Evolutionary conservation across 1,139 yeast genomes (phyloP), one percentile per base, ranked within the genome.

Genomic region (Scheffersomyces insectosa): DNA sequence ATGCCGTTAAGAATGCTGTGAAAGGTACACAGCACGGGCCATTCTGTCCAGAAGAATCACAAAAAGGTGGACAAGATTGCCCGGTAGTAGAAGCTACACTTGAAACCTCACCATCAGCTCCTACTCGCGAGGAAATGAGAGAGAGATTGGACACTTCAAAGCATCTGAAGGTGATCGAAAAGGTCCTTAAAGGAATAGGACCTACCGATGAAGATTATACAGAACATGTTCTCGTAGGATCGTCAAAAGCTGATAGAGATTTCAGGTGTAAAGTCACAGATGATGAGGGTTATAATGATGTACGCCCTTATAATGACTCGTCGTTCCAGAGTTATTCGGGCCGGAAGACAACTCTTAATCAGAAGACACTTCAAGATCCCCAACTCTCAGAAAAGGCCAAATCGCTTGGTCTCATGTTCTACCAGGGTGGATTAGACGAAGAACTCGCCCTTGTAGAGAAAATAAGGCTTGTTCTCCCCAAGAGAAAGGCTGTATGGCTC

Each of bases 391-490:
- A 52, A 32, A 57, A 55, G 33, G 66, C 64, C 2, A 44, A 55
- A 30, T 47, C 62, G 13, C 42, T 64, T 30, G 72, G 70, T 1
- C 48, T 65, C 5, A 52, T 58, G 36, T 61, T 63, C 44, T 68
- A 56, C 44, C 61, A 65, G 43, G 65, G 66, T 8, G 63, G 63
- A 5, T 48, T 63, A 8, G 68, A 69, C 51, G 59, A 57, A 42
- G 65, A 63, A 35, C 40, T 55, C 36, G 54, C 54, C 27, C 48
- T 65, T n/a, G 45, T 58, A 2, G 52, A 50, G 4, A 52, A 54
- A 31, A 60, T 68, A 20, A 57, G 54, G 40, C 30, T 43, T 42
- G 15, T 55, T 63, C 44, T 64, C 11, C 85, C 85, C 1, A 68
- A 73, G 6, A 62, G 62, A 42, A 60, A 61, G 28, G 65, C 73